Base-by-base conservation (phyloP, 257 asterid species). In the Gentiana straminea region DNA sequence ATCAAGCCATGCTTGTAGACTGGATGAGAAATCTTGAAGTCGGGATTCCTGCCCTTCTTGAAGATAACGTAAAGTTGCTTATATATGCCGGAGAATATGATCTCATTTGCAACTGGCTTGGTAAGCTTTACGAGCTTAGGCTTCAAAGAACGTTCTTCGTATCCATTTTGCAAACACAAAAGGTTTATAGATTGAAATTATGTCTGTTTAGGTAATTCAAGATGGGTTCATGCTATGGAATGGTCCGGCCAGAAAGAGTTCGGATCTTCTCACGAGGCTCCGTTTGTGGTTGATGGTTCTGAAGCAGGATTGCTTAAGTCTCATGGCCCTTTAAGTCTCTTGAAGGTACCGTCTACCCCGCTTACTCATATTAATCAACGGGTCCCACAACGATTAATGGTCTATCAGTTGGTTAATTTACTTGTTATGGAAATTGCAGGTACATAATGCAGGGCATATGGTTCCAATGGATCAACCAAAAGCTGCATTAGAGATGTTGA, bases 401-500 rank as follows among this genome's bases (percentile, higher is more conserved):
- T 24, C 24, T 24, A 24, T 24, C 24, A 24, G 24, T 24, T 24
- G 24, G 9, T 41, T 41, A 5, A 10, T 41, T 39, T 41, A 41
- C 46, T 3, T 41, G 10, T 41, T 41, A 5, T 41, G 46, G 46
- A 1, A 2, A 37, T 13, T 52, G 68, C 69, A 89, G 97, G 94
- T 89, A 49, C 97, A 73, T 59, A 86, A 86, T 71, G 88, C 97
- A 56, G 97, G 97, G 44, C 97, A 89, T 78, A 89, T 89, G 97
- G 97, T 89, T 65, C 97, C 97, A 10, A 89, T 89, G 97, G 97
- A 89, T 74, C 95, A 85, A 72, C 95, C 97, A 43, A 74, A 82
- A 68, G 89, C 94, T 62, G 75, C 97, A 11, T 51, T 89, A 39
- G 88, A 81, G 76, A 89, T 89, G 97, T 75, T 89, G 72, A 68